Evolutionary conservation across 2,329 filamentous ascomycete species (phyloP), one percentile per base, ranked within the genome.

Genomic region (Ophiocordyceps camponoti-leonardi): DNA sequence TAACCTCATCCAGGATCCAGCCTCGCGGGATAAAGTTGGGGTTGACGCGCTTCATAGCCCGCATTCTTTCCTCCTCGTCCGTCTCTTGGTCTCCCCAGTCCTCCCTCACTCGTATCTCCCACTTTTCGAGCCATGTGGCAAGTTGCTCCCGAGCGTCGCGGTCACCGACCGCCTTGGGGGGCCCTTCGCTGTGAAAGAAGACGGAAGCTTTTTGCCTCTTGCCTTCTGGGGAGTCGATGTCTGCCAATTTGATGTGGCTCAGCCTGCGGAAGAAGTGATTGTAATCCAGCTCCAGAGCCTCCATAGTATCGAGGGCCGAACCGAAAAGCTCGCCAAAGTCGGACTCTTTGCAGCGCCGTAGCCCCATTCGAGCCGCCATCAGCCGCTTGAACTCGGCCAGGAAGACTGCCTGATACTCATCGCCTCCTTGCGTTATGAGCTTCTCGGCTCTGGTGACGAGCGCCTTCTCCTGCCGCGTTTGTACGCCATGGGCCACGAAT

Each of bases 1-100:
- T 96, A 14, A 98, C 61, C 62, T 98, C 92, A 59, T 96, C 90
- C 19, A 98, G 69, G 44, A 98, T 77, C 88, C 90, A 98, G 18
- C 83, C 81, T 42, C 87, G 76, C 0, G 92, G 86, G 0, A 95
- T 70, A 56, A 98, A 98, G 66, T 85, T 94, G 2, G 92, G 92
- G 58, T 98, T 98, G 20, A 88, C 83, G 23, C 67, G 69, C 65
- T 83, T 86, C 92, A 96, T 96, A 13, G 74, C 75, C 28, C 58
- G 61, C 48, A 79, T 74, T 49, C 90, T 72, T 54, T 81, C 75
- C 3, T 64, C 67, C 42, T 93, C 81, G 16, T 59, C 56, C 2
- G 59, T 65, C 2, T 59, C 57, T 0, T 62, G 58, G 12, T 65
- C 53, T 26, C 57, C 59, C 86, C 85, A 94, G 55, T 94, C 86